Evolutionary conservation across 768 basidiomycete species (phyloP).

Genomic region (Pulveroboletus ravenelii): DNA sequence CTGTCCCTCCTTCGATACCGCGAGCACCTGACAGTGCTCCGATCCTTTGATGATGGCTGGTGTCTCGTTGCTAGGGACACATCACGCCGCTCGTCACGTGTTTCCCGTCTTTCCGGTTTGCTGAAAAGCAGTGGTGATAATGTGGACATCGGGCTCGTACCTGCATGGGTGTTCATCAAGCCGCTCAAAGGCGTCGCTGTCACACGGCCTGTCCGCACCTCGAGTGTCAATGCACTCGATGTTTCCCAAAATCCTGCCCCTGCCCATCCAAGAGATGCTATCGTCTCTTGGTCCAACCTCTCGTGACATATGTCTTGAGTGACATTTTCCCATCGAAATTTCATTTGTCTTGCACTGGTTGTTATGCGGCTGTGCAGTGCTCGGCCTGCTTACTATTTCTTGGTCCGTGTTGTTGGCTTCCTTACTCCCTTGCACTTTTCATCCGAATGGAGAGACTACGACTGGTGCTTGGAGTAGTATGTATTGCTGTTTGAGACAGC

Average conservation of each 20-base stretch:
- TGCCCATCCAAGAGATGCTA: conserved; percentile 38
- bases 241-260: conserved; percentile 33
- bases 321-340: background rate
- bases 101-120: conserved; percentile 27
- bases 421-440: no score
- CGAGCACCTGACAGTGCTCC: conserved; percentile 58
- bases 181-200: conserved; percentile 54
- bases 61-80: conserved; percentile 61
- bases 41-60: conserved; percentile 78
- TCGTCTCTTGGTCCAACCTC: conserved; percentile 55
- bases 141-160: conserved; percentile 67
- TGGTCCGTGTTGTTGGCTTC: background rate
- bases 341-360: background rate
- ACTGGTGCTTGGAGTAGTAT: no score
- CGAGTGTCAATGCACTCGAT: conserved; percentile 48
- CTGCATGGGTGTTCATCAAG: conserved; percentile 73
- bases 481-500: no score
- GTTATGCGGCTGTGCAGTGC: background rate
- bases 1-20: conserved; percentile 47
- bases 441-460: no score
- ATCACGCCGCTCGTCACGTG: conserved; percentile 34
- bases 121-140: conserved; percentile 28
- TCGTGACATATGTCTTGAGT: background rate
- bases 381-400: background rate
- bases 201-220: conserved; percentile 59